Evolutionary conservation across 2,329 filamentous ascomycete species (phyloP), one percentile per base, ranked within the genome.

Genomic region (Pochonia chlamydosporia): DNA sequence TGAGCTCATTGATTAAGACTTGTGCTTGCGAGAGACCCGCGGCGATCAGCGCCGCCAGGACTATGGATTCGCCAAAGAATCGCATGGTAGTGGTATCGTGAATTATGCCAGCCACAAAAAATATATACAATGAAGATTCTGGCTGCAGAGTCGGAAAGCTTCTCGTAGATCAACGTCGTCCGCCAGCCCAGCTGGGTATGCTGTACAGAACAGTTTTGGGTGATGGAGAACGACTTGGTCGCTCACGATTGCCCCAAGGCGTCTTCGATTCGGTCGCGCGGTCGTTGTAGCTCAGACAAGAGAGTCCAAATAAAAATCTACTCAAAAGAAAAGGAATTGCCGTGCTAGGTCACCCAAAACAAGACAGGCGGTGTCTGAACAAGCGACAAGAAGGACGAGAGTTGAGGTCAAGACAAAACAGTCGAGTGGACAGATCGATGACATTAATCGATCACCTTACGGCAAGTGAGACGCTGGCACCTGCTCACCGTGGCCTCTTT

Each of bases 1-100:
- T 91, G 42, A 89, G 76, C 59, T 83, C 81, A 55, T 82, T 84
- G 60, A 89, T 78, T 46, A 89, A 71, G 57, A 79, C 82, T 59
- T 87, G 80, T 30, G 84, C 84, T 45, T 78, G 74, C 30, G 76
- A 75, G 46, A 79, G 56, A 58, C 71, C 61, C 48, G 71, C 69
- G 53, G 67, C 69, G 51, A 78, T 63, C 54, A 72, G 63, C 46
- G 69, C 60, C 51, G 67, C 64, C 53, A 73, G 57, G 46, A 67
- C 57, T 47, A 67, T 62, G 40, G 41, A 53, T 8, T 40, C 25
- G 13, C 49, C 11, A 33, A 26, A 26, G 25, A 48, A 36, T 14
- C 43, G 49, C 49, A 50, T 50, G 37, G 20, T 40, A 31, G 25
- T 16, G n/a, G 16, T 28, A n/a, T 36, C 36, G 9, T 21, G 4